These are phyloP conservation scores for Diplotaxis tenuifolia DNA, from an alignment of 345 rosid genomes.

Conservation along the genomic window DNA sequence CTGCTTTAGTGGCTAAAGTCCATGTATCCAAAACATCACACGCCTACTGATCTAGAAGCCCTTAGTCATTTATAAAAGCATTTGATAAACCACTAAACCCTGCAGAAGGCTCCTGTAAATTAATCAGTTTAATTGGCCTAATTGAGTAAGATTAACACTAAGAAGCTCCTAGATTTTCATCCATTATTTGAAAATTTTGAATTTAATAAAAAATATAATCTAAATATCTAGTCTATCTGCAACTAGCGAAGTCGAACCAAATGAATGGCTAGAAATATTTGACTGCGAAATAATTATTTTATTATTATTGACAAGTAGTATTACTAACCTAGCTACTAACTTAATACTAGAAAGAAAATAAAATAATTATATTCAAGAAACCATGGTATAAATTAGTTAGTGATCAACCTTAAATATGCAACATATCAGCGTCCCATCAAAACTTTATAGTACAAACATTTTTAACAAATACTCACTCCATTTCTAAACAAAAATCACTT, in stretches of 20 bases:
- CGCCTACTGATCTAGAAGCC: no score
- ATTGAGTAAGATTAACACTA: not conserved
- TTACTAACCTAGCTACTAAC: not conserved
- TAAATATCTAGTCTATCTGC: not conserved
- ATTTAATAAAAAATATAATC: not conserved
- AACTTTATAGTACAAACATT: not conserved
- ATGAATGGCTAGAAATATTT: not conserved
- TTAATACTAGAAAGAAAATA: not conserved
- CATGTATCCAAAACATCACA: no score
- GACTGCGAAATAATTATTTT: not conserved
- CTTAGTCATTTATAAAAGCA: no score
- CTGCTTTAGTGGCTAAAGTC: no score
- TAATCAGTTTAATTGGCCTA: not conserved
- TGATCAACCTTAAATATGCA: no score
- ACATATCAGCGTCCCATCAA: not conserved
- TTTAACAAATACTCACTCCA: not conserved
- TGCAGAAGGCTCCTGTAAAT: not conserved
- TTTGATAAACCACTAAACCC: no score
- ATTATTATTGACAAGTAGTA: not conserved
- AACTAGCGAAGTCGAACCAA: not conserved
- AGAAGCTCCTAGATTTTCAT: not conserved
- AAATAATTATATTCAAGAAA: not conserved
- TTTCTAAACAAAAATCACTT: not conserved
- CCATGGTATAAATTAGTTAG: not conserved
- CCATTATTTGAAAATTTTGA: not conserved